phyloP scores from a whole-genome alignment of 2,329 filamentous ascomycete genomes.

The Penicillium sp. region DNA sequence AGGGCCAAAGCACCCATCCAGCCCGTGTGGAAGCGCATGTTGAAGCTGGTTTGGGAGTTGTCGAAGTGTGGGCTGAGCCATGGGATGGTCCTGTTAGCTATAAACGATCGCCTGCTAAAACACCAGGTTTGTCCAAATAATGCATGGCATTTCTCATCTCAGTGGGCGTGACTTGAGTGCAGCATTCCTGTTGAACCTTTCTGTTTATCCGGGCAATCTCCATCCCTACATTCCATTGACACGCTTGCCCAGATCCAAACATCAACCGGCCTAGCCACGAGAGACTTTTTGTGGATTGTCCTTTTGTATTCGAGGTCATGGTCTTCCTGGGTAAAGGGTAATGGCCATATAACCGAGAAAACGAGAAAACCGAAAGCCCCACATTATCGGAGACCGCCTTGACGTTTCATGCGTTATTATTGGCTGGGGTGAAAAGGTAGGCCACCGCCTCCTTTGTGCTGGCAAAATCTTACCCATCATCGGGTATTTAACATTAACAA shows the following conservation, averaged over 20 bases:
- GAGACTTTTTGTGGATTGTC: background rate
- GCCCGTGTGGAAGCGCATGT: slow-evolving; percentile 8
- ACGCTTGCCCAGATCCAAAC: background rate
- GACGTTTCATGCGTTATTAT: no score
- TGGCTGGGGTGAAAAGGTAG: no score
- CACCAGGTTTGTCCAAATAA: background rate
- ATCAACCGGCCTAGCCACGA: background rate
- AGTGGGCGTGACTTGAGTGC: background rate
- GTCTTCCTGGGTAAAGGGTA: no score
- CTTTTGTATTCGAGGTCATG: background rate
- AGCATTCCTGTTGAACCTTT: background rate
- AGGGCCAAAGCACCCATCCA: slow-evolving; percentile 7
- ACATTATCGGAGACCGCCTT: no score
- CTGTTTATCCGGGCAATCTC: background rate
- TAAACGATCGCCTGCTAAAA: background rate
- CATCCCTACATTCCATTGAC: background rate
- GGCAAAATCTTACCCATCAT: no score
- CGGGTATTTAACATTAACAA: no score
- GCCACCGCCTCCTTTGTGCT: no score
- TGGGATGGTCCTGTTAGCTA: background rate
- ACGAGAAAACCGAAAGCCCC: no score
- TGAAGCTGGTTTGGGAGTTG: background rate
- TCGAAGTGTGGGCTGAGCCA: background rate
- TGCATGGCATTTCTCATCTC: background rate
- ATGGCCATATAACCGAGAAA: no score